Percentiles rank a stretch among this genome's conserved stretches.
Evolutionary conservation across 768 basidiomycete species (phyloP).

Genomic region (Scleroderma citrinum): DNA sequence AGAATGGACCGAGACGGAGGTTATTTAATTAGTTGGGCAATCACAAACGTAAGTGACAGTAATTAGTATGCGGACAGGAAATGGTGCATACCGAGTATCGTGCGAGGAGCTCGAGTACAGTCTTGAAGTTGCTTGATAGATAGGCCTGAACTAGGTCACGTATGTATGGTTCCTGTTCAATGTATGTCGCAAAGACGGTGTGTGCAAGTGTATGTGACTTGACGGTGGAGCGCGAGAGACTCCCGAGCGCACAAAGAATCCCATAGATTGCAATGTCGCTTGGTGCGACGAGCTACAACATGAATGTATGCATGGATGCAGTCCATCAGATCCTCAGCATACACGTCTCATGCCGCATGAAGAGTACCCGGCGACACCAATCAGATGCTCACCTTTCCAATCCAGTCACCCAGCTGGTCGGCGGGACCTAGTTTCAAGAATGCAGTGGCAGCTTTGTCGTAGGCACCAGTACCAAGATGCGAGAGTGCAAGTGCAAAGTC

Average conservation of each 20-base stretch:
- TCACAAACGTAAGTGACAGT: no score
- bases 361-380: no score
- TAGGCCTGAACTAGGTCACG: constrained; percentile 84
- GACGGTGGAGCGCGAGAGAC: constrained; percentile 62
- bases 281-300: constrained; percentile 64
- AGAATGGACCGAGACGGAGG: no score
- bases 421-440: constrained; percentile 65
- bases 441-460: no score
- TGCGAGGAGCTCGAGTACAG: constrained; percentile 67
- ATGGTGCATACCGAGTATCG: constrained; percentile 56
- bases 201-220: constrained; percentile 64
- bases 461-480: constrained; percentile 59
- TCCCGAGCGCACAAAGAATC: constrained; percentile 78
- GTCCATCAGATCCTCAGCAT: no score
- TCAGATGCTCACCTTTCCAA: constrained; percentile 56
- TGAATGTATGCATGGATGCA: no score
- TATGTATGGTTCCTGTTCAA: constrained; percentile 83
- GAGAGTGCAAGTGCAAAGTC: constrained; percentile 78
- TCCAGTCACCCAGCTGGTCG: constrained; percentile 72
- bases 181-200: constrained; percentile 62
- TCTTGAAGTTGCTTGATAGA: constrained; percentile 82
- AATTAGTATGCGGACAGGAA: no score
- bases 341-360: no score
- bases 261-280: constrained; percentile 86
- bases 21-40: no score